Evolutionary conservation across 768 basidiomycete genomes (phyloP), one percentile per base, ranked within the genome.

Genomic region (Baorangia bicolor): DNA sequence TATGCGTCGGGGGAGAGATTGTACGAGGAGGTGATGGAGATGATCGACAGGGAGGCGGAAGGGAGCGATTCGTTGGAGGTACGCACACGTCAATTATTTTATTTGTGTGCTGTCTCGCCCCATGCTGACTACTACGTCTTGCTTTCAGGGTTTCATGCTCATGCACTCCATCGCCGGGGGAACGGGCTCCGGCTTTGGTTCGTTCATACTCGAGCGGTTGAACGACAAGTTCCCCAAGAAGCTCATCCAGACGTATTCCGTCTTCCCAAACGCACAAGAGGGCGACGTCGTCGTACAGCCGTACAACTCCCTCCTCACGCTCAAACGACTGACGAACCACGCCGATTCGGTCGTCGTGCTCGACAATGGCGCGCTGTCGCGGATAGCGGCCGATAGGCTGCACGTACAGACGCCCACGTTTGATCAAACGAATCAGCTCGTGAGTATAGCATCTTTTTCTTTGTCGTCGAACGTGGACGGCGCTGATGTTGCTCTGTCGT

Each of bases 211-310:
- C 51, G 97, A 98, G 75, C 86, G 97, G 27, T 76, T 98, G 40
- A 96, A 95, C 73, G 97, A 99, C 75, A 91, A 90, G 67, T 99
- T 98, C 69, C 97, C 97, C 0, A 99, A 99, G 78, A 99, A 99
- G 73, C 83, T 98, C 54, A 95, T 98, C 42, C 97, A 99, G 69
- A 99, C 97, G 6, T 98, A 99, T 73, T 98, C 95, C 41, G 96
- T 99, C 53, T 99, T 99, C 62, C 97, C 97, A 2, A 94, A 96
- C 63, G 85, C 88, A 12, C 85, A 90, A 60, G 94, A 96, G 63
- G 87, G 91, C 34, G 97, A 98, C 63, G 95, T 99, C 53, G 95
- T 99, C 49, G 97, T 99, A 7, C 97, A 98, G 67, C 97, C 97
- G 5, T 99, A 99, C 74, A 99, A 99, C 71, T 93, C 93, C 1